phyloP scores from a whole-genome alignment of 306 rosid genomes.

The Inga leiocalycina region DNA sequence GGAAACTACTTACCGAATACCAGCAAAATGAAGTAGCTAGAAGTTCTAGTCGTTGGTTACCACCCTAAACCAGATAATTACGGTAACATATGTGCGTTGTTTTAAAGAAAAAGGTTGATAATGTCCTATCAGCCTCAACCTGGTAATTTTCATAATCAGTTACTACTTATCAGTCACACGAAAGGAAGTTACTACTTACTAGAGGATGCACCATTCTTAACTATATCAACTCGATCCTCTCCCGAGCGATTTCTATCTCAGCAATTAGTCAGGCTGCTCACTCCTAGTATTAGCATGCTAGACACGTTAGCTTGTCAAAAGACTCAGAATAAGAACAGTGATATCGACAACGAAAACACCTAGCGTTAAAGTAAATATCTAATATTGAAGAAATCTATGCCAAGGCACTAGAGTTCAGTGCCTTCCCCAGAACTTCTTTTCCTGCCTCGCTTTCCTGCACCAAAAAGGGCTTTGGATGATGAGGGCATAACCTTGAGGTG shows the following conservation, averaged over 20 bases:
- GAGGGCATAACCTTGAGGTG: slow-evolving; percentile 66
- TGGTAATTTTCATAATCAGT: background rate
- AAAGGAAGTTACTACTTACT: background rate
- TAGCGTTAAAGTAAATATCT: background rate
- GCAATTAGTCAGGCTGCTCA: slow-evolving; percentile 27
- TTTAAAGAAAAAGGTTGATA: background rate
- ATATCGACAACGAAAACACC: slow-evolving; percentile 23
- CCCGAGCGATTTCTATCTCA: slow-evolving; percentile 27
- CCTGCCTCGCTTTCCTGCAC: slow-evolving; percentile 43
- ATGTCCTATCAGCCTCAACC: background rate
- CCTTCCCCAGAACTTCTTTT: slow-evolving; percentile 36
- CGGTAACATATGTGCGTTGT: background rate
- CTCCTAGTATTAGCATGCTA: slow-evolving; percentile 43
- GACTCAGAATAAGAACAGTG: slow-evolving; percentile 8
- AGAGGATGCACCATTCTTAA: slow-evolving; percentile 14
- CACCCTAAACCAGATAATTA: background rate
- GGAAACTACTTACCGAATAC: no score
- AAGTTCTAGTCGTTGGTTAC: background rate
- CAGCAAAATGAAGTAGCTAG: background rate
- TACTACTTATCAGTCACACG: background rate
- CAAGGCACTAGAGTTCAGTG: slow-evolving; percentile 21
- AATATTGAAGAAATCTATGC: slow-evolving; percentile 1
- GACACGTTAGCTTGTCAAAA: slow-evolving; percentile 22
- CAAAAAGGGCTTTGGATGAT: slow-evolving; percentile 33
- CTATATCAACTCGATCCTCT: slow-evolving; percentile 6